These are phyloP conservation scores for Phaeotremella skinneri DNA, from an alignment of 768 basidiomycete genomes.

Conservation along the genomic window DNA sequence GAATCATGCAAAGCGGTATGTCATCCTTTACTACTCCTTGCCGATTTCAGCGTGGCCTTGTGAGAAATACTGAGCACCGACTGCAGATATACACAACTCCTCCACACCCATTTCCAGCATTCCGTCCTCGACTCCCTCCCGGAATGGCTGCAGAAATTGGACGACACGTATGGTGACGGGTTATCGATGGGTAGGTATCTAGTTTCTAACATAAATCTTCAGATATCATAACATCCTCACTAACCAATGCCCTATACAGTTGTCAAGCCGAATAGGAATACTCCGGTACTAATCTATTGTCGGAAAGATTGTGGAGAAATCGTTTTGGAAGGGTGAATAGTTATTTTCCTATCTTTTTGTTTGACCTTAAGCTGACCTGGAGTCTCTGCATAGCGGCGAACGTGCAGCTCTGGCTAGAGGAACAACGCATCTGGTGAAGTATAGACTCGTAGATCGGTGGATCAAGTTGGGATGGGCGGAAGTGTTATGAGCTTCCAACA, in stretches of 20 bases:
- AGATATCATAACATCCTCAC: constrained; percentile 13
- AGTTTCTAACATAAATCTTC: neutral
- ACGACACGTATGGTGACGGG: constrained; percentile 76
- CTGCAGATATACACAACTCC: constrained; percentile 68
- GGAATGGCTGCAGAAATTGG: constrained; percentile 68
- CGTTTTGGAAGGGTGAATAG: constrained; percentile 52
- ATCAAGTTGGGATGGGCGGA: constrained; percentile 50
- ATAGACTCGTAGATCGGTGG: constrained; percentile 64
- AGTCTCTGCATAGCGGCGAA: constrained; percentile 58
- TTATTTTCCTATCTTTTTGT: neutral
- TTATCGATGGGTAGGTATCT: constrained; percentile 55
- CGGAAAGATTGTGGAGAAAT: constrained; percentile 61
- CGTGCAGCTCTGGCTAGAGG: constrained; percentile 72
- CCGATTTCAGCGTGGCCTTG: constrained; percentile 3
- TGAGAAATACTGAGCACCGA: neutral
- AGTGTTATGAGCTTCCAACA: constrained; percentile 47
- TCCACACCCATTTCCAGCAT: constrained; percentile 73
- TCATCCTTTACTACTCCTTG: constrained; percentile 4
- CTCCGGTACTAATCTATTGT: constrained; percentile 79
- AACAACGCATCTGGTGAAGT: constrained; percentile 76
- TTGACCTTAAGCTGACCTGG: neutral
- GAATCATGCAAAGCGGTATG: constrained; percentile 69
- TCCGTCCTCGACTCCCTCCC: constrained; percentile 82
- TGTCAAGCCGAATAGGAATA: constrained; percentile 68
- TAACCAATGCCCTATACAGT: constrained; percentile 57